Evolutionary conservation across 108 stramenopile genomes (phyloP).

Genomic region (Epipyxis sp.): DNA sequence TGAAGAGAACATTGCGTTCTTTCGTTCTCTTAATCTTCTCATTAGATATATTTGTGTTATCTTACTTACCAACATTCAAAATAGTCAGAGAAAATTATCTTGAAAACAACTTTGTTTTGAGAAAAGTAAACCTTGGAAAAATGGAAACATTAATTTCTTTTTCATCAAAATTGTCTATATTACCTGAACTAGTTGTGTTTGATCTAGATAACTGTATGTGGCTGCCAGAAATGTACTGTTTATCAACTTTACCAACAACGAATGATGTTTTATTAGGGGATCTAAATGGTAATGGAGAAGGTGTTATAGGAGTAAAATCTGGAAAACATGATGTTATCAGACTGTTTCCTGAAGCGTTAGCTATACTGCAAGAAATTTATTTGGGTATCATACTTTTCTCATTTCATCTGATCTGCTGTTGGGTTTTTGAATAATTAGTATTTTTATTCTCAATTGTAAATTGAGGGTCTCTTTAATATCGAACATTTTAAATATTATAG

Average conservation of each 20-base stretch:
- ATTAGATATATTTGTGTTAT: slow-evolving; percentile 58
- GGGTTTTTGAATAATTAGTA: too few species aligned
- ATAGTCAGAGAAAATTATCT: slow-evolving; percentile 39
- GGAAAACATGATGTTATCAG: slow-evolving; percentile 61
- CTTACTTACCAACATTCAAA: slow-evolving; percentile 41
- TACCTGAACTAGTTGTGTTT: slow-evolving; percentile 65
- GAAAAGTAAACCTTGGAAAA: not conserved
- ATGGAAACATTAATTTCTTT: too few species aligned
- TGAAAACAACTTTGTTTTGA: slow-evolving; percentile 39
- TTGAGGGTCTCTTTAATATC: too few species aligned
- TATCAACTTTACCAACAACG: slow-evolving; percentile 58
- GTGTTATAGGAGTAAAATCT: slow-evolving; percentile 68
- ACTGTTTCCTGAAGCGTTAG: slow-evolving; percentile 65
- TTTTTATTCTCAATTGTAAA: too few species aligned
- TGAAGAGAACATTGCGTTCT: too few species aligned
- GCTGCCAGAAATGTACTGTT: slow-evolving; percentile 83
- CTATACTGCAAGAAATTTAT: slow-evolving; percentile 67
- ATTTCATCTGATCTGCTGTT: too few species aligned
- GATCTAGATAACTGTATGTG: slow-evolving; percentile 84
- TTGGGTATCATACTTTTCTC: too few species aligned
- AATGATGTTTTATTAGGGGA: slow-evolving; percentile 58
- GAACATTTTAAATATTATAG: too few species aligned
- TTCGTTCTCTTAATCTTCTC: too few species aligned
- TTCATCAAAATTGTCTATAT: slow-evolving; percentile 1
- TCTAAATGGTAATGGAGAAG: slow-evolving; percentile 69